Conservation (phyloP, 2,329 filamentous ascomycete species). For the Fusarium verticillioides region DNA sequence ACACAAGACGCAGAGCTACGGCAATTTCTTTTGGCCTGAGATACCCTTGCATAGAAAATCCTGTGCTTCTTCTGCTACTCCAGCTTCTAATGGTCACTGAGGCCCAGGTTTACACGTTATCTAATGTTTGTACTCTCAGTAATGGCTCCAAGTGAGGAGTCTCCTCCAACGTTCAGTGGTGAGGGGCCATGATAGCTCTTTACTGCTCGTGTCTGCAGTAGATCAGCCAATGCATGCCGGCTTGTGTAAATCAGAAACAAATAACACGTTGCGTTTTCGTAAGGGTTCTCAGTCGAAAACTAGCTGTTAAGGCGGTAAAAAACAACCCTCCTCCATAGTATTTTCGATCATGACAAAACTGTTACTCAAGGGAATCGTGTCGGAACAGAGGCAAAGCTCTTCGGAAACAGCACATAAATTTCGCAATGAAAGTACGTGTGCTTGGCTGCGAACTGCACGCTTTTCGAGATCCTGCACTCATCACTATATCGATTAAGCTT, state of each 20-base stretch:
- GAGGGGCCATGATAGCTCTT: background rate
- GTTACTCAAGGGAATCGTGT: no score
- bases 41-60: background rate
- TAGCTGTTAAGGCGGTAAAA: background rate
- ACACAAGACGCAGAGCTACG: background rate
- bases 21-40: no score
- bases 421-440: background rate
- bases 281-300: background rate
- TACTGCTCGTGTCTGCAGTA: background rate
- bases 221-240: background rate
- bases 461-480: background rate
- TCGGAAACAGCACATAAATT: background rate
- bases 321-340: background rate
- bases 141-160: background rate
- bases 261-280: background rate
- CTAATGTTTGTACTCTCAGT: background rate
- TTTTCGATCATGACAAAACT: background rate
- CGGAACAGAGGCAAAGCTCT: background rate
- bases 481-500: background rate
- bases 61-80: background rate
- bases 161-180: background rate
- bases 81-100: background rate
- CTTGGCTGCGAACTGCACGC: background rate
- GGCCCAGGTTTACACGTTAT: background rate
- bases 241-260: background rate